phyloP scores from a whole-genome alignment of 2,329 filamentous ascomycete species.

The Curvularia verruculosa region DNA sequence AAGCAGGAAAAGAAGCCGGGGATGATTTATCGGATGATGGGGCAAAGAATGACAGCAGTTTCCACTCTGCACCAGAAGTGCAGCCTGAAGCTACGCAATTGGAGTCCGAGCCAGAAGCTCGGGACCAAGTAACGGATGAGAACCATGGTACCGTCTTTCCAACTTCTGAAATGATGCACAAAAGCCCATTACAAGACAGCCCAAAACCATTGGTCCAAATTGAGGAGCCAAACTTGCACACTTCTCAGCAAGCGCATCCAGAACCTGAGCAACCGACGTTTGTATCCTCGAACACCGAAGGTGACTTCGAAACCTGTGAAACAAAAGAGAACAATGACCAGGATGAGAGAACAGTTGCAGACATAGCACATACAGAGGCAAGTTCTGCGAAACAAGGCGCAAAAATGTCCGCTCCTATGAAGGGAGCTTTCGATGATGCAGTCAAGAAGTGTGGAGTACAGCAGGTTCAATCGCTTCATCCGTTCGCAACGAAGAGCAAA shows the following conservation, averaged over 20 bases:
- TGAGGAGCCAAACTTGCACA: not conserved
- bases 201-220: not conserved
- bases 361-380: not conserved
- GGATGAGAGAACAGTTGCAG: not conserved
- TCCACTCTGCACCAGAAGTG: slow-evolving; percentile 30
- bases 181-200: not conserved
- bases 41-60: slow-evolving; percentile 33
- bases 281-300: not conserved
- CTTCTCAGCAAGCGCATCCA: not conserved
- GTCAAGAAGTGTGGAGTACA: slow-evolving; percentile 32
- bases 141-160: slow-evolving; percentile 9
- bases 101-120: slow-evolving; percentile 2
- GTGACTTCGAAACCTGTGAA: not conserved
- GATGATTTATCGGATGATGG: slow-evolving; percentile 30
- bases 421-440: slow-evolving; percentile 1
- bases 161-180: not conserved
- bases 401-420: not conserved
- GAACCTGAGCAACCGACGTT: not conserved
- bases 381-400: not conserved
- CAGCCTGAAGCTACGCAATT: slow-evolving; percentile 18
- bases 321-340: not conserved
- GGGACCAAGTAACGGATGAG: not conserved
- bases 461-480: slow-evolving; percentile 39
- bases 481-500: slow-evolving; percentile 38
- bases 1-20: not conserved